phyloP scores from a whole-genome alignment of 306 rosid species.

The Cicer bijugum region DNA sequence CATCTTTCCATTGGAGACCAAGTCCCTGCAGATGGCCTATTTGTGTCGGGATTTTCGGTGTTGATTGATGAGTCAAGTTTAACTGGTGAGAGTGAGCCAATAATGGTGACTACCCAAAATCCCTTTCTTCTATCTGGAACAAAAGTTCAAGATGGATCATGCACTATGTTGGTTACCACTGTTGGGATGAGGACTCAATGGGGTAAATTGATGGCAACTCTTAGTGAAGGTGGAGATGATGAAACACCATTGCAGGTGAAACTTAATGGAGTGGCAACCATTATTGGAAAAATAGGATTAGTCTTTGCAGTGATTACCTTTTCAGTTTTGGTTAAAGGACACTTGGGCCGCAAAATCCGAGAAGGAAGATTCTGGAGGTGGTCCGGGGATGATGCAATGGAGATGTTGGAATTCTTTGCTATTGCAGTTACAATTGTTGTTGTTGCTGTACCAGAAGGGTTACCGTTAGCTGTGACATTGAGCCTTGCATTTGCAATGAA shows the following conservation, averaged over 20 bases:
- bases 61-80: slow-evolving; percentile 91
- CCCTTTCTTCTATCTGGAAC: slow-evolving; percentile 96
- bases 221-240: slow-evolving; percentile 95
- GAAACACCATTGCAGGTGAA: slow-evolving; percentile 96
- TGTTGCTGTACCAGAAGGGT: slow-evolving; percentile 94
- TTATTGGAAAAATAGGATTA: slow-evolving; percentile 88
- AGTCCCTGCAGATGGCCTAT: slow-evolving; percentile 91
- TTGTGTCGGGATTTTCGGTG: slow-evolving; percentile 81
- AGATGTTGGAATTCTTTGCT: slow-evolving; percentile 84
- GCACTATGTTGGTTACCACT: slow-evolving; percentile 85
- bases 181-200: slow-evolving; percentile 99
- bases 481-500: slow-evolving; percentile 99
- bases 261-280: slow-evolving; percentile 92
- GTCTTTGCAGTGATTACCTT: slow-evolving; percentile 82
- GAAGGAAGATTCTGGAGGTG: slow-evolving; percentile 78
- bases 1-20: slow-evolving; percentile 92
- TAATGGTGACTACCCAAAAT: slow-evolving; percentile 66
- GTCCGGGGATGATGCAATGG: slow-evolving; percentile 73
- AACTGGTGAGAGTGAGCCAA: slow-evolving; percentile 95
- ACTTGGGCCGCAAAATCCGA: slow-evolving; percentile 53
- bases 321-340: slow-evolving; percentile 80
- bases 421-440: slow-evolving; percentile 93
- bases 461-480: slow-evolving; percentile 89
- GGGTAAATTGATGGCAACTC: slow-evolving; percentile 96
- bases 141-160: slow-evolving; percentile 94